Evolutionary conservation across 176 grass and related monocot species (phyloP).

Genomic region (Pharus latifolius): DNA sequence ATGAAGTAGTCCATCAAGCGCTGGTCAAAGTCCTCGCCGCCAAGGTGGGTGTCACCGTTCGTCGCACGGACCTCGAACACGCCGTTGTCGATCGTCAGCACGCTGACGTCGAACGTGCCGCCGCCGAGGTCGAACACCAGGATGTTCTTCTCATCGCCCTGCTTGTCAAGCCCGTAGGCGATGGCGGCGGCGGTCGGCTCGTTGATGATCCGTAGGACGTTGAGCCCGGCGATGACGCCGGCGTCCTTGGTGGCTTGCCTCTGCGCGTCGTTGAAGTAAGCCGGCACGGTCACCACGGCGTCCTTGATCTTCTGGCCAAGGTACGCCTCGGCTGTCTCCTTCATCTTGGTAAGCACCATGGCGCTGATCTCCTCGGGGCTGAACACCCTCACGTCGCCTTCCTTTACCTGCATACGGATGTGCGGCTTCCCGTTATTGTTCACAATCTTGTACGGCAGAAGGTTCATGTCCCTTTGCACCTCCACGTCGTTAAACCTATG

Average conservation of each 20-base stretch:
- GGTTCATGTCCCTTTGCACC: background rate
- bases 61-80: conserved; percentile 22
- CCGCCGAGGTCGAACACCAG: conserved; percentile 38
- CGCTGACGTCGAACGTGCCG: conserved; percentile 23
- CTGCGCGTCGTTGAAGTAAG: conserved; percentile 5
- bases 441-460: background rate
- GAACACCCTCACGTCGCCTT: conserved; percentile 19
- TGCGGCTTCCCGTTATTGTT: background rate
- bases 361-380: conserved; percentile 34
- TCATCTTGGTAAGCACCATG: conserved; percentile 22
- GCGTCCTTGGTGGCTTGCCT: conserved; percentile 28
- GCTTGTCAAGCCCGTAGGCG: conserved; percentile 19
- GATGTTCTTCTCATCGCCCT: conserved; percentile 14
- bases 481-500: background rate
- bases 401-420: background rate
- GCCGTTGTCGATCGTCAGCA: conserved; percentile 21
- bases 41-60: conserved; percentile 20
- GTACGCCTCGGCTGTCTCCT: conserved; percentile 28
- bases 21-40: conserved; percentile 4
- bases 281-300: no score
- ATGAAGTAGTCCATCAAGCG: background rate
- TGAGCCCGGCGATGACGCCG: conserved; percentile 19
- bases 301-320: background rate
- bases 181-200: conserved; percentile 20
- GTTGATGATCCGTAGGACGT: conserved; percentile 18